Evolutionary conservation across 805 yeast genomes (phyloP), one percentile per base, ranked within the genome.

Genomic region (Candida anglica): DNA sequence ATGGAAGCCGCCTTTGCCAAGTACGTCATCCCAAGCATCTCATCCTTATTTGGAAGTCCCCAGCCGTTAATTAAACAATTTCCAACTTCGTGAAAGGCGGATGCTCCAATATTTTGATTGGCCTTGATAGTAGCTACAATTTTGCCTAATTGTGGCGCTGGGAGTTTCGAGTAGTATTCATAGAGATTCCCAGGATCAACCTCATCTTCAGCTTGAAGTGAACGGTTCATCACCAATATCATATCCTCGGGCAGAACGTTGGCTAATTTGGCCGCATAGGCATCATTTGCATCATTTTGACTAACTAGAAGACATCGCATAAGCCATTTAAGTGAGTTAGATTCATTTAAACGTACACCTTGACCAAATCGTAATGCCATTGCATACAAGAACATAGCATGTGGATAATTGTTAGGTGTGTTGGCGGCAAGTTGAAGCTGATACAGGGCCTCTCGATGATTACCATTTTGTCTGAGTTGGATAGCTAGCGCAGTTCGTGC

Each of bases 311-410:
- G 47, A 34, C 69, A 82, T 38, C 65, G 67, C 41, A 73, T 68
- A 4, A 85, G 61, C 84, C 86, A 82, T 34, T 63, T 55, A 29
- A 79, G 63, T 3, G 87, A 73, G 32, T 69, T 72, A 14, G 56
- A 46, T 26, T 73, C 71, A 47, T 80, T 80, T 34, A 66, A 69
- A 14, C 73, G 64, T 8, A 80, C 76, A 0, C 93, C 93, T 52
- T 77, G 79, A 0, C 91, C 93, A 37, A 71, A 62, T 32, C 82
- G 60, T 16, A 85, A 56, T 0, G 88, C 81, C 42, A 81, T 53
- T 0, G 86, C 86, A 47, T 82, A 84, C 19, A 81, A 51, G 30
- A 77, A 66, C 81, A 77, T 81, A 1, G 88, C 94, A 32, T 46
- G 49, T 1, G 66, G 60, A 28, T 79, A 75, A 40, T 63, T 66